These are phyloP conservation scores for Phytophthora litchii DNA, from an alignment of 352 stramenopile genomes.

Conservation along the genomic window DNA sequence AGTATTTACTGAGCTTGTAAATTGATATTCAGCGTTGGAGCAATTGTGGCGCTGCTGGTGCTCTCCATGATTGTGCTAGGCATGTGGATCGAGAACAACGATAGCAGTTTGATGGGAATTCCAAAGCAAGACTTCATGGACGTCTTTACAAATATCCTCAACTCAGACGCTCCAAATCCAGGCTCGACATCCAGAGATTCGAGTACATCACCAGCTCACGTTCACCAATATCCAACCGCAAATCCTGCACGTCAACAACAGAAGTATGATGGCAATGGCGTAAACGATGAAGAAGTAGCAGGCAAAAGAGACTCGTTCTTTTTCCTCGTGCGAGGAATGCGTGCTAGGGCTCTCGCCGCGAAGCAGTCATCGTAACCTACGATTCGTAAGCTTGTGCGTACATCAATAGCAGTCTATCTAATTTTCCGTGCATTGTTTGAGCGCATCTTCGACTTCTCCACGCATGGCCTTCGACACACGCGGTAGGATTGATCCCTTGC, in stretches of 20 bases:
- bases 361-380: slow-evolving; percentile 8
- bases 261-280: slow-evolving; percentile 4
- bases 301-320: slow-evolving; percentile 83
- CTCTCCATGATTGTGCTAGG: slow-evolving; percentile 60
- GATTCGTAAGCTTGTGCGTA: not conserved
- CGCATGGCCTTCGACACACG: slow-evolving; percentile 76
- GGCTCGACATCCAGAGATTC: not conserved
- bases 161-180: slow-evolving; percentile 36
- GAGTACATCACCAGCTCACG: slow-evolving; percentile 6
- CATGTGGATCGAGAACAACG: slow-evolving; percentile 79
- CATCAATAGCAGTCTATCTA: slow-evolving; percentile 18
- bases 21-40: slow-evolving; percentile 35
- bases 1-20: slow-evolving; percentile 4
- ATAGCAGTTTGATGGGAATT: slow-evolving; percentile 66
- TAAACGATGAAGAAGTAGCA: slow-evolving; percentile 30
- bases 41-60: slow-evolving; percentile 52
- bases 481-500: slow-evolving; percentile 71
- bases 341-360: slow-evolving; percentile 25
- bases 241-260: slow-evolving; percentile 1
- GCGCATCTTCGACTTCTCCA: slow-evolving; percentile 53
- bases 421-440: slow-evolving; percentile 32
- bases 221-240: slow-evolving; percentile 14
- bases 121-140: slow-evolving; percentile 68
- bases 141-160: slow-evolving; percentile 71
- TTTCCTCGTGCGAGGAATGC: slow-evolving; percentile 71